Base-by-base conservation (phyloP, 371 early-diverging fungal species). In the Haplosporangium sp. region DNA sequence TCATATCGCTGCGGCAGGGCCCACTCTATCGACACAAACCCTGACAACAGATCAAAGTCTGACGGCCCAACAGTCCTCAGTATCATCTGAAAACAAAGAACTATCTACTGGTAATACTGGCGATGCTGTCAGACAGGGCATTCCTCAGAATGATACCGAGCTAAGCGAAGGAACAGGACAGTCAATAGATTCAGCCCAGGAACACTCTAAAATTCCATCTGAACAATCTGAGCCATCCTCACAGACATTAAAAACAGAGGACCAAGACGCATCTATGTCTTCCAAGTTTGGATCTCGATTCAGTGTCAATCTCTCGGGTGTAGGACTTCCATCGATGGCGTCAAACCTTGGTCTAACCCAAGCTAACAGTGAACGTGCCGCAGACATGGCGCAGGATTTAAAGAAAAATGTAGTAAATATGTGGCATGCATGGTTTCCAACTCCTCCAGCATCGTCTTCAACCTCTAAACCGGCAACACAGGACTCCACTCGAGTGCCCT, bases 351-450 rank as follows among this genome's bases (percentile, higher is more conserved):
- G 77, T 11, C 59, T 76, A 39, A 72, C 81, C 8, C 81, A 79
- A 40, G 74, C 81, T 6, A 79, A 79, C 57, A 58, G 67, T 50
- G 81, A 79, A 53, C 81, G 81, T 44, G 81, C 81, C 39, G 81
- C 74, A 20, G 81, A 79, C 44, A 79, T 79, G 81, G 81, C 81
- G 1, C 71, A 74, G 47, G 81, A 79, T 42, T 48, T 79, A 9
- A 81, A 74, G 61, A 81, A 74, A 62, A 81, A 81, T 35, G 75
- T 81, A 0, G 81, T 81, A 44, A 81, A 81, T 38, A 71, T 81
- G 69, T 81, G 81, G 81, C 34, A 81, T 65, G 69, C 81, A 2
- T 81, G 81, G 81, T 74, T 81, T 42, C 71, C 81, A 0, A 65
- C 67, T 0, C 74, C 71, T 3, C 52, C 74, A 47, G 44, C 61